Percentiles rank a stretch among this genome's conserved stretches.
Evolutionary conservation across 2,329 filamentous ascomycete species (phyloP).

Genomic region (Myriosclerotinia duriaeana): DNA sequence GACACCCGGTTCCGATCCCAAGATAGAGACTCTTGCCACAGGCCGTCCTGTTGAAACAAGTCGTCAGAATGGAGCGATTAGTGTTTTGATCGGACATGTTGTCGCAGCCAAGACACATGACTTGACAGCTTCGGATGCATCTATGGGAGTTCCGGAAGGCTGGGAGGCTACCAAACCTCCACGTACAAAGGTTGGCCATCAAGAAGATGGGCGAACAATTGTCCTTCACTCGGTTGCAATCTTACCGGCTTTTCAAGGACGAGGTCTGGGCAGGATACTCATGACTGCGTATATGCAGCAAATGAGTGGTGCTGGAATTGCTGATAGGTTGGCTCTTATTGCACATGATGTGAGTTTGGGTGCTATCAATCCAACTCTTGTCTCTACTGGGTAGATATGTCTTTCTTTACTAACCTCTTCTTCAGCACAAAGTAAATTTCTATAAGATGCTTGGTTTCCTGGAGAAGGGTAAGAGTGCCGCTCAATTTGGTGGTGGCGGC

Average conservation of each 20-base stretch:
- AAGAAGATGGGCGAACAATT: slow-evolving; percentile 70
- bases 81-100: slow-evolving; percentile 73
- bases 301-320: slow-evolving; percentile 67
- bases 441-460: slow-evolving; percentile 76
- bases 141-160: slow-evolving; percentile 71
- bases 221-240: slow-evolving; percentile 82
- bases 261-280: slow-evolving; percentile 71
- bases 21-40: slow-evolving; percentile 53
- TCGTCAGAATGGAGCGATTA: slow-evolving; percentile 54
- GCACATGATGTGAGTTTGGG: slow-evolving; percentile 61
- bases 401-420: slow-evolving; percentile 11
- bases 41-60: slow-evolving; percentile 60
- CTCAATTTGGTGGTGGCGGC: slow-evolving; percentile 72
- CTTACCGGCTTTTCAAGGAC: slow-evolving; percentile 69
- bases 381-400: not conserved
- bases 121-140: slow-evolving; percentile 65
- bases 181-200: slow-evolving; percentile 61
- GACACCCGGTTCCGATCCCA: slow-evolving; percentile 49
- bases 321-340: slow-evolving; percentile 72
- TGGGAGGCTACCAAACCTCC: slow-evolving; percentile 56
- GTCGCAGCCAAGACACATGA: slow-evolving; percentile 70
- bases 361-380: not conserved
- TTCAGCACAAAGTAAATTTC: slow-evolving; percentile 65
- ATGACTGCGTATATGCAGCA: slow-evolving; percentile 76
- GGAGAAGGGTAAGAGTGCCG: slow-evolving; percentile 66